Base-by-base conservation (phyloP, 2,329 filamentous ascomycete genomes). In the Stagonosporopsis cucurbitacearum region DNA sequence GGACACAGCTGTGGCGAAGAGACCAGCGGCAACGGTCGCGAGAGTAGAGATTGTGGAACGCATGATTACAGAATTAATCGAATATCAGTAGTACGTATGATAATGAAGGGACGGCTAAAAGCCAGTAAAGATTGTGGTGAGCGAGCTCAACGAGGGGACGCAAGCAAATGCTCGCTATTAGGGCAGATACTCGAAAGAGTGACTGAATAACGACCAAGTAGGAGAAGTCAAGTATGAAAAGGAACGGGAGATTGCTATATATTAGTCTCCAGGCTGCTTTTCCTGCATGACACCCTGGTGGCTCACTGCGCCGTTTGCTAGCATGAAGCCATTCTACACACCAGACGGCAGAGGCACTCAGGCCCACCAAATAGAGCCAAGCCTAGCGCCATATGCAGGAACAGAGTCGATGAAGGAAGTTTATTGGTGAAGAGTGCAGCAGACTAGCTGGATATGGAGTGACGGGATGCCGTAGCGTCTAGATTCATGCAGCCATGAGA, bases 71-170 rank as follows among this genome's bases (percentile, higher is more conserved):
- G 45, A 46, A 66, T 68, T 66, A 68, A 58, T 43, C 42, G 49
- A 46, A 62, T 65, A 62, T 59, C 58, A 57, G 58, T 50, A 40
- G 32, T 52, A 55, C 52, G 63, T 66, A 67, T 73, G 67, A 64
- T 50, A 72, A 67, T 57, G 70, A 77, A 68, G 68, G 75, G 76
- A 69, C 69, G 72, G 71, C 72, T 59, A 60, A 62, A 68, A 55
- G 74, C 75, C 75, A 70, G 66, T 67, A 75, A 72, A 67, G 73
- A 75, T 66, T 62, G 72, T 72, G 73, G 69, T 67, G 75, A 74
- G 60, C 61, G 57, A 52, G 61, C 63, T 68, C 67, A 84, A 82
- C 54, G 82, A 85, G 74, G 75, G 82, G 80, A 85, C 82, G 81
- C 81, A 83, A 81, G 82, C 79, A 72, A 79, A 75, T 25, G 63